Evolutionary conservation across 192 early-diverging fungal species (phyloP), one percentile per base, ranked within the genome.

Genomic region (Rhizoclosmatium globosum): DNA sequence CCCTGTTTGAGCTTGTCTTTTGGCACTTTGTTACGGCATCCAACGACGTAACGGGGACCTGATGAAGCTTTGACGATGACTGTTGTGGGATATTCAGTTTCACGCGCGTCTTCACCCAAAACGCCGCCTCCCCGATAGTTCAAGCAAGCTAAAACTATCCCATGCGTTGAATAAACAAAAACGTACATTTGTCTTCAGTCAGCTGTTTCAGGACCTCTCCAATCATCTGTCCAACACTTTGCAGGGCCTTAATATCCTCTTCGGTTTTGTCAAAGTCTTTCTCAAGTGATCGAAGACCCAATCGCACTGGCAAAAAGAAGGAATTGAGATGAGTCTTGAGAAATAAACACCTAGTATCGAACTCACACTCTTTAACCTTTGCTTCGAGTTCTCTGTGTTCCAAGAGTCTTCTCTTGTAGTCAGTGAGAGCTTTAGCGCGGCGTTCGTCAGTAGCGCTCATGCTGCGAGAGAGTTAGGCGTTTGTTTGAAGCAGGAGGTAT

Each of bases 141-240:
- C 6, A 13, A 13, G 9, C 50, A 53, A 53, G 17, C 6, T 13
- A 53, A 53, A 53, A 53, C 6, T 13, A 53, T 13, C 6, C 6
- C 6, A 53, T 13, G 50, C 17, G 6, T 21, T 19, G 39, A 70
- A 31, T 4, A 67, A 21, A 13, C 41, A 47, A 47, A 43, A 4
- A 91, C 89, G 79, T 91, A 96, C 95, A 99, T 85, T 94, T 89
- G 68, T 99, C 97, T 64, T 94, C 95, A 77, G 98, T 96, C 78
- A 98, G 85, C 87, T 99, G 97, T 82, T 98, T 98, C 71, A 99
- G 87, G 19, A 99, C 95, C 81, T 98, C 97, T 61, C 96, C 98
- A 77, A 99, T 95, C 68, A 99, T 97, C 83, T 99, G 98, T 2
- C 98, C 98, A n/a, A 98, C 96, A 84, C 94, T 96, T 85, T 99